Percentiles rank a stretch among this genome's conserved stretches.
phyloP scores from a whole-genome alignment of 495 filamentous ascomycete species.

The Coniosporium apollinis region DNA sequence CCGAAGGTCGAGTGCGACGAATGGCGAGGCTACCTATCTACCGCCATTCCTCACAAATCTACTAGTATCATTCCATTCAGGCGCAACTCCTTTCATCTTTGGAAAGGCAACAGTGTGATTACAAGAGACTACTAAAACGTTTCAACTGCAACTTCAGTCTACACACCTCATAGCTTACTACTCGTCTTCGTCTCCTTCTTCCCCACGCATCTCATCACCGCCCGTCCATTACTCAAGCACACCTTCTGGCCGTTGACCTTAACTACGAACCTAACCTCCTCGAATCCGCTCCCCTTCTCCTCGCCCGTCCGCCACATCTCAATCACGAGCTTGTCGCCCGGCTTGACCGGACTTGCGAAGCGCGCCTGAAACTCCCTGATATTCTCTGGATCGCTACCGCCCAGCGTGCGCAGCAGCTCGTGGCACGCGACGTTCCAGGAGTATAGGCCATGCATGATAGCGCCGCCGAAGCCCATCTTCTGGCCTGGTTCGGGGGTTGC shows the following conservation, averaged over 20 bases:
- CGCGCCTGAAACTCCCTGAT: conserved; percentile 75
- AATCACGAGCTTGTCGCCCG: conserved; percentile 52
- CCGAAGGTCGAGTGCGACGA: too few species aligned
- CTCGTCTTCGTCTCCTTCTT: conserved; percentile 32
- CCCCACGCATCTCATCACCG: conserved; percentile 47
- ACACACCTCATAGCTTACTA: conserved; percentile 23
- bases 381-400: conserved; percentile 59
- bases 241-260: conserved; percentile 57
- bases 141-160: too few species aligned
- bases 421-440: conserved; percentile 73
- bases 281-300: conserved; percentile 45
- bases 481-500: conserved; percentile 65
- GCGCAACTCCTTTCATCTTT: too few species aligned
- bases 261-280: conserved; percentile 67
- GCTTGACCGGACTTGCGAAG: conserved; percentile 69
- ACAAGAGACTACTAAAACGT: too few species aligned
- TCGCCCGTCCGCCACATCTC: conserved; percentile 50
- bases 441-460: conserved; percentile 77
- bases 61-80: too few species aligned
- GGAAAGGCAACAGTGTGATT: too few species aligned
- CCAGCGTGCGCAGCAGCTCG: conserved; percentile 51
- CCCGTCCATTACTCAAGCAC: conserved; percentile 68
- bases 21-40: too few species aligned
- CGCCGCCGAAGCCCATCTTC: conserved; percentile 81
- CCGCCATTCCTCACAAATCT: too few species aligned